These are phyloP conservation scores for Linnemannia elongata DNA, from an alignment of 192 early-diverging fungal genomes.

Conservation along the genomic window DNA sequence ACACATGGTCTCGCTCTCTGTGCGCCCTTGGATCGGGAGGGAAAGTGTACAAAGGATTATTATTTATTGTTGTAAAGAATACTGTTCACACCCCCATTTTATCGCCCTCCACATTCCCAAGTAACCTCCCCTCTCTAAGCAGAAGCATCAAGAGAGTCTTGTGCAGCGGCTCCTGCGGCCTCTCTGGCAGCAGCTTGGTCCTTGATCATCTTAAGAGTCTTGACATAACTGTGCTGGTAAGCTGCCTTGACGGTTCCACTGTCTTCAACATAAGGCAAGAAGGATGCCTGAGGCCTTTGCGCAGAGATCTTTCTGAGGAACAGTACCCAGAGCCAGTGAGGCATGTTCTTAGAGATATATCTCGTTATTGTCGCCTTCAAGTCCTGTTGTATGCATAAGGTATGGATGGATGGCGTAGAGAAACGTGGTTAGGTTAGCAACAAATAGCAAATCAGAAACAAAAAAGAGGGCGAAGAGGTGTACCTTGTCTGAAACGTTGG, in stretches of 20 bases:
- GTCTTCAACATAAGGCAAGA: slow-evolving; percentile 6
- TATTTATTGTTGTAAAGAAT: not conserved
- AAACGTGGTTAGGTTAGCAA: not conserved
- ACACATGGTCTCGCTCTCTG: not conserved
- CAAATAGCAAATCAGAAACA: not conserved
- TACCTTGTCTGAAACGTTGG: slow-evolving; percentile 6
- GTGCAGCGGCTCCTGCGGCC: not conserved
- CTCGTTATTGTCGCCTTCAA: slow-evolving; percentile 7
- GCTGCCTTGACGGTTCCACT: not conserved
- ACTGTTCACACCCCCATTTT: not conserved
- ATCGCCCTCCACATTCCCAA: not conserved
- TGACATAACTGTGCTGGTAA: slow-evolving; percentile 4
- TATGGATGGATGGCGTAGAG: not conserved
- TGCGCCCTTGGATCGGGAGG: not conserved
- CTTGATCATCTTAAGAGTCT: not conserved
- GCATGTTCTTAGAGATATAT: not conserved
- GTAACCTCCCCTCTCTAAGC: not conserved
- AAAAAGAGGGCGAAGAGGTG: not conserved
- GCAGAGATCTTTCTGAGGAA: not conserved
- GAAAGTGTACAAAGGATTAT: not conserved
- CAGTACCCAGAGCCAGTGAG: not conserved
- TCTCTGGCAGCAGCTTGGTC: not conserved
- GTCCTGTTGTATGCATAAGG: not conserved
- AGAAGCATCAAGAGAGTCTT: not conserved
- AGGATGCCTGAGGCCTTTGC: not conserved